A percentile compares a stretch with the other conserved stretches of the same genome.
Evolutionary conservation across 2,329 filamentous ascomycete species (phyloP).

Genomic region (Plectosphaerella plurivora): DNA sequence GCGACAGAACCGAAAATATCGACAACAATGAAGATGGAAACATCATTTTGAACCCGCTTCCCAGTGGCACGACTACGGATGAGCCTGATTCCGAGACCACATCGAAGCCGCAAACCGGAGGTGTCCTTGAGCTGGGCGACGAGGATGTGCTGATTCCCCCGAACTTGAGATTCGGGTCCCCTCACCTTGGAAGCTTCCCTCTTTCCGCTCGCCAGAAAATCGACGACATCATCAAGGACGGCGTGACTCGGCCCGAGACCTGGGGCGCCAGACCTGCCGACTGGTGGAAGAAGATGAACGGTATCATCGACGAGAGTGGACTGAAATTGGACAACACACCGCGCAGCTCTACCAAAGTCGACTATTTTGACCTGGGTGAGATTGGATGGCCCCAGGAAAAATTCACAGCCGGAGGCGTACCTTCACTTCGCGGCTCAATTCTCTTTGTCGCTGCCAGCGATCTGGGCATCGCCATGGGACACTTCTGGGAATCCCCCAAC

Average conservation of each 20-base stretch:
- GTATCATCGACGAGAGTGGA: background rate
- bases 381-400: background rate
- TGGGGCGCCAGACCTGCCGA: background rate
- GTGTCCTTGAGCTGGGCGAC: too few species aligned
- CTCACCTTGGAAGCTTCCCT: background rate
- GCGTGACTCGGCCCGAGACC: background rate
- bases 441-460: conserved; percentile 1
- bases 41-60: background rate
- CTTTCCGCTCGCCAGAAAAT: background rate
- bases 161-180: too few species aligned
- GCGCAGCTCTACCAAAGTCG: background rate
- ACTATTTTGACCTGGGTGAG: background rate
- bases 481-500: conserved; percentile 1
- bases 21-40: background rate
- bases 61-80: background rate
- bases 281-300: background rate
- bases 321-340: background rate
- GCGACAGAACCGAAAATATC: background rate
- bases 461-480: background rate
- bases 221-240: background rate
- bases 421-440: background rate
- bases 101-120: too few species aligned
- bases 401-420: background rate
- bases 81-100: background rate
- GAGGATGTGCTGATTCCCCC: too few species aligned